phyloP scores from a whole-genome alignment of 139 green algal species.

The Zygnema cylindricum region DNA sequence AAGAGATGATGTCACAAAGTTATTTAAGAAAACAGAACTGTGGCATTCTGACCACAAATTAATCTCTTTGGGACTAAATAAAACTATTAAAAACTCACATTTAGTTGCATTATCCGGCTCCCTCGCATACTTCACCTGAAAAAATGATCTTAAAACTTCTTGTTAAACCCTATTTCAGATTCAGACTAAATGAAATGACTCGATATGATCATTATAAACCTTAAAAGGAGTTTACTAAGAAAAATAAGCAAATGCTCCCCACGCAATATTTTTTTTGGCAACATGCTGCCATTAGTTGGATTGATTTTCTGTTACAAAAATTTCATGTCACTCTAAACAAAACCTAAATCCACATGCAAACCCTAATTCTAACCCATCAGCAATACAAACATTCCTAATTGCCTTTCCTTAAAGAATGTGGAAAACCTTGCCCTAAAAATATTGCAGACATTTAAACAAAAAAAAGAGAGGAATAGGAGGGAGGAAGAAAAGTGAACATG shows the following conservation, averaged over 20 bases:
- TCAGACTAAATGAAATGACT: no score
- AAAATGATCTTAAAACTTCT: no score
- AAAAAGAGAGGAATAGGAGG: no score
- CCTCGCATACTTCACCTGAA: conserved; percentile 63
- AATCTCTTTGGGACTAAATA: no score
- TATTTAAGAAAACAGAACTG: no score
- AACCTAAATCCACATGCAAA: neutral
- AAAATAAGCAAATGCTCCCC: neutral
- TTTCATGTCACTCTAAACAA: neutral
- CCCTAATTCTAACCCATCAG: neutral
- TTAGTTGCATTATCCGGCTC: conserved; percentile 61
- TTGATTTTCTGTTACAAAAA: no score
- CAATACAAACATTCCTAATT: neutral
- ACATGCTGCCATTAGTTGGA: neutral
- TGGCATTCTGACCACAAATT: no score
- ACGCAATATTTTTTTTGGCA: neutral
- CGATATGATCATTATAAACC: neutral
- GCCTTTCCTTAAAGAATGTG: neutral
- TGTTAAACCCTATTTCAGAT: no score
- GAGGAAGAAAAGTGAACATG: no score
- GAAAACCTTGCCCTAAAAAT: no score
- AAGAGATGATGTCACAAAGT: no score
- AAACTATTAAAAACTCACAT: conserved; percentile 26
- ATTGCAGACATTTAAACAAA: no score
- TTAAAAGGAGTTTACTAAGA: neutral